phyloP scores from a whole-genome alignment of 2,329 filamentous ascomycete species.

The Talaromyces sp. region DNA sequence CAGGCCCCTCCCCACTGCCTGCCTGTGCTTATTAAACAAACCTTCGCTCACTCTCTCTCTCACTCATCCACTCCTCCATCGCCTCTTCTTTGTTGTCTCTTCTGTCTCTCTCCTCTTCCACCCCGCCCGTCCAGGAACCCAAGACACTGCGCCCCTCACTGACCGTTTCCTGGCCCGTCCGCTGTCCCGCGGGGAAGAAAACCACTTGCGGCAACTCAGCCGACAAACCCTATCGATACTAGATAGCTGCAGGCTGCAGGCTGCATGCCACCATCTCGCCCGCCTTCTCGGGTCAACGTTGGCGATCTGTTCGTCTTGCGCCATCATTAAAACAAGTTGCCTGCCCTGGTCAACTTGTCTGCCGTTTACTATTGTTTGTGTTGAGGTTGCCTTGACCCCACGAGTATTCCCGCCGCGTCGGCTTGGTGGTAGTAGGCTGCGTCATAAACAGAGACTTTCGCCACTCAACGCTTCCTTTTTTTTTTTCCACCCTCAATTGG shows the following conservation, averaged over 20 bases:
- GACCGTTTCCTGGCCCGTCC: neutral
- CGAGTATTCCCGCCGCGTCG: neutral
- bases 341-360: neutral
- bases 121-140: neutral
- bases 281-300: neutral
- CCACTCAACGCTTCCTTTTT: neutral
- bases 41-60: neutral
- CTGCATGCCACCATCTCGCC: neutral
- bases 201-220: neutral
- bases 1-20: neutral
- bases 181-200: neutral
- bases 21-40: neutral
- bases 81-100: neutral
- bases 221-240: neutral
- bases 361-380: neutral
- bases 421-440: neutral
- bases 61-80: neutral
- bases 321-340: neutral
- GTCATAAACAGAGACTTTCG: neutral
- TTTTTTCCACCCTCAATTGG: neutral
- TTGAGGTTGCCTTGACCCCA: neutral
- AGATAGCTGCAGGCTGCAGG: too few relatives aligned
- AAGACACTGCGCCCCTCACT: neutral
- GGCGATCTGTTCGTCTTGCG: neutral
- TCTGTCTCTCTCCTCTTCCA: neutral